Conservation (phyloP, 1,284 basidiomycete species). For the Apiotrichum brassicae region DNA sequence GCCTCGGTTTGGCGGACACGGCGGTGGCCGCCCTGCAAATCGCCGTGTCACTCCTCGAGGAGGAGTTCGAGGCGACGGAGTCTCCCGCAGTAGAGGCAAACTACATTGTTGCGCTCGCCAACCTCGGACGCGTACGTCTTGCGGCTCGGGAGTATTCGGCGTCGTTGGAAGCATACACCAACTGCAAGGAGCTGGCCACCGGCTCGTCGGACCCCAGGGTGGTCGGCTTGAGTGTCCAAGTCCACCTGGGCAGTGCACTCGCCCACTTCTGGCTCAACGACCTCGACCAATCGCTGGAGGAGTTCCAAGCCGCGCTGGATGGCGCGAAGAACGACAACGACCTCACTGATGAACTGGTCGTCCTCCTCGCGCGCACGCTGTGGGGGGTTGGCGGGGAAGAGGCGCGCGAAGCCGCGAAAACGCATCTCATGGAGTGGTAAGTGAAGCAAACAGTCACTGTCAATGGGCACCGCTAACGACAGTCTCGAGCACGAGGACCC, state of each 20-base stretch:
- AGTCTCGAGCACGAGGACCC: constrained; percentile 58
- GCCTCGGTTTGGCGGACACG: constrained; percentile 63
- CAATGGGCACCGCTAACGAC: constrained; percentile 13
- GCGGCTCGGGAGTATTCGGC: constrained; percentile 56
- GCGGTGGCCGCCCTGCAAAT: constrained; percentile 60
- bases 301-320: constrained; percentile 62
- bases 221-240: constrained; percentile 50
- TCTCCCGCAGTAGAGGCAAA: constrained; percentile 65
- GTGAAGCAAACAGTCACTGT: constrained; percentile 28
- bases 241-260: constrained; percentile 64
- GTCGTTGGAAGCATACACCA: constrained; percentile 66
- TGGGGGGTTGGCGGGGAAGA: constrained; percentile 74
- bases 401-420: constrained; percentile 67
- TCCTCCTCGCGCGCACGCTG: constrained; percentile 69
- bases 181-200: constrained; percentile 61
- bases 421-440: constrained; percentile 75
- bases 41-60: constrained; percentile 65
- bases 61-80: constrained; percentile 81
- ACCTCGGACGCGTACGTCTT: constrained; percentile 71
- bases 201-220: constrained; percentile 24
- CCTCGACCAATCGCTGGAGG: constrained; percentile 58
- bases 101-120: constrained; percentile 76
- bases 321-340: constrained; percentile 51
- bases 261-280: constrained; percentile 62
- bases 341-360: constrained; percentile 62